Conservation (phyloP, 2,329 filamentous ascomycete genomes). For the Aspergillus jensenii region DNA sequence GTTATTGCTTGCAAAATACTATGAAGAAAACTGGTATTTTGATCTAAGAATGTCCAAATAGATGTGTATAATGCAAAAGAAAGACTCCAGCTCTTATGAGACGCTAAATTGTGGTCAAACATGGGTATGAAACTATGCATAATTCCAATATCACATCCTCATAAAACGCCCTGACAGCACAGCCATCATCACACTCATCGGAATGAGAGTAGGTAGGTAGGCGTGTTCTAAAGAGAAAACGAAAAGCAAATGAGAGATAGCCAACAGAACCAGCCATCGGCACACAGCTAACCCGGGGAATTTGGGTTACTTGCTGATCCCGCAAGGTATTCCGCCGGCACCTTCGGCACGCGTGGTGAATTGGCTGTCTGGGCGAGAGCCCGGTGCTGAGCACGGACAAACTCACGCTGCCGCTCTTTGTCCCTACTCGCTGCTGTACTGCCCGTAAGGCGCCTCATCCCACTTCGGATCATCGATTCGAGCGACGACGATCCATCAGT, state of each 20-base stretch:
- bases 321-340: conserved; percentile 48
- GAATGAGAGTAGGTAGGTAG: background rate
- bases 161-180: conserved; percentile 8
- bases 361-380: conserved; percentile 38
- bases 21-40: background rate
- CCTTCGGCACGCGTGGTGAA: conserved; percentile 48
- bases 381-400: conserved; percentile 44
- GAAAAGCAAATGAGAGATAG: background rate
- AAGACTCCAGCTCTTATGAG: conserved; percentile 6
- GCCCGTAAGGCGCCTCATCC: conserved; percentile 49
- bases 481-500: conserved; percentile 44
- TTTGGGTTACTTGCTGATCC: conserved; percentile 37
- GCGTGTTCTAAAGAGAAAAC: background rate
- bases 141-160: conserved; percentile 3
- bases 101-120: conserved; percentile 7
- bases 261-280: background rate
- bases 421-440: conserved; percentile 42
- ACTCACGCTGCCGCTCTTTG: conserved; percentile 46
- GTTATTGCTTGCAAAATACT: too few relatives aligned
- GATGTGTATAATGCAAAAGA: conserved; percentile 9
- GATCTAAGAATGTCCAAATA: conserved; percentile 5
- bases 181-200: background rate
- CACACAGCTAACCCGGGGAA: conserved; percentile 28
- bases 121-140: conserved; percentile 11
- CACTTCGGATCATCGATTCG: conserved; percentile 46